Percentiles rank a stretch among this genome's conserved stretches.
Evolutionary conservation across 2,329 filamentous ascomycete species (phyloP).

Genomic region (Cadophora sp.): DNA sequence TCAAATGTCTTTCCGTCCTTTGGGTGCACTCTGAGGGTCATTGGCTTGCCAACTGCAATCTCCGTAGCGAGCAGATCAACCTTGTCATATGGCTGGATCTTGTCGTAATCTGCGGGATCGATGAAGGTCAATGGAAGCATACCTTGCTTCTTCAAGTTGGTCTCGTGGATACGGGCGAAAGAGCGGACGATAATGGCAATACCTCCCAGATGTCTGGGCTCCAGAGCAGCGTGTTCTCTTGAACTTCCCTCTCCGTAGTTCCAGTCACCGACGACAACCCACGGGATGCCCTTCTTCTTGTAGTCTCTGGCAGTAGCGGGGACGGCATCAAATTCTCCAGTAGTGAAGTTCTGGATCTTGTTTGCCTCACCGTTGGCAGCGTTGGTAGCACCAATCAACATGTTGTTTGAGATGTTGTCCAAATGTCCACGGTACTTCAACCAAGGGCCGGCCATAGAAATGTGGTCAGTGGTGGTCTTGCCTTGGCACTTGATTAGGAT

Average conservation of each 20-base stretch:
- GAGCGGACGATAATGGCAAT: constrained; percentile 94
- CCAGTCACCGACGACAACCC: constrained; percentile 99
- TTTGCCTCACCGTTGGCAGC: constrained; percentile 96
- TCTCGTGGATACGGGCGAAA: constrained; percentile 99
- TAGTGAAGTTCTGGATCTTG: constrained; percentile 93
- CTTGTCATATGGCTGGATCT: constrained; percentile 91
- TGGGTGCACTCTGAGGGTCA: constrained; percentile 91
- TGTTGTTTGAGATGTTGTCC: constrained; percentile 99
- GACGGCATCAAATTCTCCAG: constrained; percentile 83
- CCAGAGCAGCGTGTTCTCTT: constrained; percentile 96
- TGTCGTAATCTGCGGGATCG: constrained; percentile 96
- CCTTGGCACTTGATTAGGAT: constrained; percentile 97
- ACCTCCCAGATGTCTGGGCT: constrained; percentile 96
- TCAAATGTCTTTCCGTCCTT: constrained; percentile 85
- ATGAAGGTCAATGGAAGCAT: constrained; percentile 98
- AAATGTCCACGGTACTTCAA: constrained; percentile 98
- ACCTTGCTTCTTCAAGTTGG: constrained; percentile 99
- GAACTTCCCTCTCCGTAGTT: constrained; percentile 99
- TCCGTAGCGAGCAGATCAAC: constrained; percentile 88
- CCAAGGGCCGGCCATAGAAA: constrained; percentile 97
- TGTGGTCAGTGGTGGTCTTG: constrained; percentile 97
- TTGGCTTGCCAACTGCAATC: constrained; percentile 88
- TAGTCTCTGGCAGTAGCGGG: constrained; percentile 96
- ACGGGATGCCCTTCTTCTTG: constrained; percentile 95
- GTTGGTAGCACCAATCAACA: constrained; percentile 98